Evolutionary conservation across 306 rosid species (phyloP).

Genomic region (Quercus cerris): DNA sequence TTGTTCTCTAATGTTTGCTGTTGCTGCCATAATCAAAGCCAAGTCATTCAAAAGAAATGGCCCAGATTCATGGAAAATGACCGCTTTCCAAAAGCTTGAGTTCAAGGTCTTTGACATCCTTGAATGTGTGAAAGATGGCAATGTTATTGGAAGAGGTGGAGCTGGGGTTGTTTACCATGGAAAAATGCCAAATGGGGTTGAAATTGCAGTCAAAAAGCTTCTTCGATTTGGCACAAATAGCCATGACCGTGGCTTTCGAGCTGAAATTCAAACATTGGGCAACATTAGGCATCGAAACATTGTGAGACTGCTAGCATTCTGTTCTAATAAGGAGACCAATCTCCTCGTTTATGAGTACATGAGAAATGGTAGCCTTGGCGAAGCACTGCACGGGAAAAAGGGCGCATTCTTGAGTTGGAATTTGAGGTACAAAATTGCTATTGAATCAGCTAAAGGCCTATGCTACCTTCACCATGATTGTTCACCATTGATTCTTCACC

Average conservation of each 20-base stretch:
- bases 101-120: constrained; percentile 67
- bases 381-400: constrained; percentile 63
- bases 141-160: constrained; percentile 86
- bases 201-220: constrained; percentile 77
- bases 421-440: constrained; percentile 70
- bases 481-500: constrained; percentile 70
- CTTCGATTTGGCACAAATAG: constrained; percentile 62
- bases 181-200: constrained; percentile 77
- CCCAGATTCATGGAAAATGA: constrained; percentile 67
- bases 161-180: constrained; percentile 95
- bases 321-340: constrained; percentile 71
- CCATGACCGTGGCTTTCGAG: constrained; percentile 77
- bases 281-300: constrained; percentile 87
- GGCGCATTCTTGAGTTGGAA: constrained; percentile 65
- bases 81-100: constrained; percentile 64
- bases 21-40: constrained; percentile 68
- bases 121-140: constrained; percentile 84
- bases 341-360: constrained; percentile 83
- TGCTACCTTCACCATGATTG: constrained; percentile 94
- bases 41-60: constrained; percentile 51
- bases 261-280: constrained; percentile 84
- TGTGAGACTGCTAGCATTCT: constrained; percentile 72
- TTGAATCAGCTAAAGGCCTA: constrained; percentile 77
- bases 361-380: constrained; percentile 90
- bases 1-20: constrained; percentile 60